Percentiles rank a stretch among this genome's conserved stretches.
These are phyloP conservation scores for Lathyrus tuberosus DNA, from an alignment of 306 rosid genomes.

Conservation along the genomic window DNA sequence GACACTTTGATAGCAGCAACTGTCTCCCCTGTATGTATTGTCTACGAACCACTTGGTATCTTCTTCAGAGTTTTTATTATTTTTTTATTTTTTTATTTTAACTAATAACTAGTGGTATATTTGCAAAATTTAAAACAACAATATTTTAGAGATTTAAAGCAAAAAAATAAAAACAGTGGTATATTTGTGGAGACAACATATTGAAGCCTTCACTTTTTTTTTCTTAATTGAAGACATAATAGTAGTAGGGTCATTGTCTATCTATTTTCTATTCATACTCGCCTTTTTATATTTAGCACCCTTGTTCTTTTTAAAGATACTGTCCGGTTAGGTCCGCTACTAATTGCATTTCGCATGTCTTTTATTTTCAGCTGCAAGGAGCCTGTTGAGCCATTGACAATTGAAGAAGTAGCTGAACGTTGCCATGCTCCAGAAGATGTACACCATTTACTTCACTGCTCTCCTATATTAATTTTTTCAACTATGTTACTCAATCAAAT, in stretches of 20 bases:
- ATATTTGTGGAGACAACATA: background rate
- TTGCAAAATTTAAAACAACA: too few relatives aligned
- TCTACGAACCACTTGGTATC: background rate
- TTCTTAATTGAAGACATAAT: background rate
- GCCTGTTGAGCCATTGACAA: conserved; percentile 48
- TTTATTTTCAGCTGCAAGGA: conserved; percentile 53
- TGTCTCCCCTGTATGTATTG: too few relatives aligned
- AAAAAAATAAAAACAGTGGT: background rate
- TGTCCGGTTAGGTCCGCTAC: background rate
- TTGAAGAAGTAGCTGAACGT: conserved; percentile 49
- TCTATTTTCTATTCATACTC: background rate
- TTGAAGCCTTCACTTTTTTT: background rate
- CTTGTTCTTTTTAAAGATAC: background rate
- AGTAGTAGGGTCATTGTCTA: background rate
- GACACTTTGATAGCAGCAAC: too few relatives aligned
- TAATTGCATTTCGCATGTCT: conserved; percentile 1
- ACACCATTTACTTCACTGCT: conserved; percentile 12
- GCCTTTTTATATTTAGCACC: background rate
- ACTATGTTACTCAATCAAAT: conserved; percentile 8
- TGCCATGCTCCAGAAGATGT: conserved; percentile 79
- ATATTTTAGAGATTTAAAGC: background rate
- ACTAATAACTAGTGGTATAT: background rate
- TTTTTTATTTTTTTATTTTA: too few relatives aligned
- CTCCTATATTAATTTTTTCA: conserved; percentile 11
- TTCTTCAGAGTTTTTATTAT: background rate